Evolutionary conservation across 2,329 filamentous ascomycete species (phyloP), one percentile per base, ranked within the genome.

Genomic region (Fusarium sp.): DNA sequence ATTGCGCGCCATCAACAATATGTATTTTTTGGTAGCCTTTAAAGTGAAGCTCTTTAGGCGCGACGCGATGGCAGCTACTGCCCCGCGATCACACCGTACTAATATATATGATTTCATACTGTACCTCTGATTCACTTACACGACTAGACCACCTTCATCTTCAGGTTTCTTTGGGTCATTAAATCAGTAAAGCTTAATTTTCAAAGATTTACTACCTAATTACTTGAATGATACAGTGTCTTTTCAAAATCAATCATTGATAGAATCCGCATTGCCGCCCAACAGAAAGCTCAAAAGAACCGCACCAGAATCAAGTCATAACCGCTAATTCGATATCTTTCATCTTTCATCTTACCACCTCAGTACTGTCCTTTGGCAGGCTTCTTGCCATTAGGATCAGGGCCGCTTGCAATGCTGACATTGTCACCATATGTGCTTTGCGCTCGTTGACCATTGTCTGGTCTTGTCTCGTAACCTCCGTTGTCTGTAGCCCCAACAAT

Each of bases 401-500:
- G 73, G 8, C 70, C 73, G 15, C 76, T 73, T 12, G 74, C 71
- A 13, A 77, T 59, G 55, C 76, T 80, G 16, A 58, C 69, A 18
- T 61, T 62, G 45, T 79, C 78, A 3, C 73, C 73, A 57, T 79
- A 71, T 58, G 75, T 69, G 62, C 73, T 74, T 29, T 75, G 60
- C 10, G 63, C 54, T 46, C 65, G 67, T 47, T 72, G 71, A 2
- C 70, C 60, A n/a, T 67, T 72, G 5, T 69, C 73, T 69, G 78
- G 27, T 62, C 58, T 60, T 45, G 77, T 64, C 13, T 70, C 61
- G 8, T 74, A 64, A 4, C 74, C 66, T 4, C 74, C 47, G 24
- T 66, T 74, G 16, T 84, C 88, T 48, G 88, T 89, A 22, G 90
- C 91, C 2, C 92, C 92, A 22, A 94, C 90, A 51, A 95, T 86